Base-by-base conservation (phyloP, 2,329 filamentous ascomycete species). In the Xylariaceae sp. region DNA sequence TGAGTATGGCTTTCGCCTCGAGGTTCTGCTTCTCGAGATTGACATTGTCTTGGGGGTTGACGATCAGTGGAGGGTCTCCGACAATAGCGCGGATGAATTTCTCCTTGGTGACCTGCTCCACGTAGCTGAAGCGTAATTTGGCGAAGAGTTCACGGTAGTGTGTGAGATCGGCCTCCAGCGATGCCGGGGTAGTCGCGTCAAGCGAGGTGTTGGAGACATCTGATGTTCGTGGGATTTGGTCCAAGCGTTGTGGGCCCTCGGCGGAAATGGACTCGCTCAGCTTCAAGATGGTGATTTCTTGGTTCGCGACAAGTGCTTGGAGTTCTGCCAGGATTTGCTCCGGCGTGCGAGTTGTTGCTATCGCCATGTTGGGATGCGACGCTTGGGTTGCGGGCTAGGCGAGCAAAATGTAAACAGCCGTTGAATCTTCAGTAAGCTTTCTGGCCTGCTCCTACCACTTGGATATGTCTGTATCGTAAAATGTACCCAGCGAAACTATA, bases 61-160 rank as follows among this genome's bases (percentile, higher is more conserved):
- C 88, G 45, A 97, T 87, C 12, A 91, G 79, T 0, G 92, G 94
- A 47, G 91, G 90, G 60, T 96, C 89, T 60, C 89, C 90, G 12
- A 95, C 90, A 64, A 97, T 95, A 60, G 89, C 86, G 62, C 91
- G 89, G 52, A 99, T 86, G 71, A 96, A 97, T 67, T 96, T 95
- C 71, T 99, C 94, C 73, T 97, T 99, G 44, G 92, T 97, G 59
- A 97, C 91, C 76, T 97, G 94, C 73, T 99, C 94, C 64, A 96
- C 88, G 73, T 97, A 97, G 61, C 89, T 95, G 76, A 97, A 97
- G 64, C 92, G 89, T 40, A 97, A 80, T 74, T 99, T 97, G 42
- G 90, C 87, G 72, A 97, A 99, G 26, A 97, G 82, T 72, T 96
- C 91, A 74, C 89, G 90, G 75, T 97, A 96, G 72, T 97, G 91